Base-by-base conservation (phyloP, 345 rosid genomes). In the Boechera retrofracta region DNA sequence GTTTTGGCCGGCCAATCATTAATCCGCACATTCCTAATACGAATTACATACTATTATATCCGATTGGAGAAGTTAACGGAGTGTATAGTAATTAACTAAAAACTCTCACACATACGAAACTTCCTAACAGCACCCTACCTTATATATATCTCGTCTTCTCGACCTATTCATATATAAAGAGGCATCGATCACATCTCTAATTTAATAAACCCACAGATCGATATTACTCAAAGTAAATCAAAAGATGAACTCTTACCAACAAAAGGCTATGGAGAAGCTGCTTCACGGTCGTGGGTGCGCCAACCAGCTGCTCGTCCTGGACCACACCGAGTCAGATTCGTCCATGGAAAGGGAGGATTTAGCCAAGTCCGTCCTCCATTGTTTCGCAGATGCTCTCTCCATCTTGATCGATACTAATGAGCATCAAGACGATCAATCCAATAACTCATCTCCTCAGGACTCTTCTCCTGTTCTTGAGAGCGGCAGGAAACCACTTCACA, bases 351-450 rank as follows among this genome's bases (percentile, higher is more conserved):
- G 32, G 45, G 82, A 79, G 15, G 70, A 68, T 44, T 35, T 79
- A 53, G 78, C 82, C 32, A 54, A 79, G 39, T 73, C 82, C 33
- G 78, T 79, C 32, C 71, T 79, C 70, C 71, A 67, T 63, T 60
- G 78, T 47, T 79, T 79, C 47, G 62, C 82, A 12, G 78, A 79
- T 63, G 75, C 82, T 45, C 82, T 73, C 54, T 79, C 82, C 45
- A 42, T 73, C 45, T 62, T 73, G 71, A 67, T 44, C 52, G 60
- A 73, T 42, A 53, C 65, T 13, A 73, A 35, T 61, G 77, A 72
- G 4, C 56, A 78, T 12, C 63, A 57, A 38, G 66, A 64, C 18
- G 54, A 65, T 8, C 70, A 67, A n/a, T 79, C 78, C 70, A 54
- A 58, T 51, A 73, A 44, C 74, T 72, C 74, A 26, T 73, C 69